phyloP scores from a whole-genome alignment of 1,139 yeast genomes.

The Candida sp. region DNA sequence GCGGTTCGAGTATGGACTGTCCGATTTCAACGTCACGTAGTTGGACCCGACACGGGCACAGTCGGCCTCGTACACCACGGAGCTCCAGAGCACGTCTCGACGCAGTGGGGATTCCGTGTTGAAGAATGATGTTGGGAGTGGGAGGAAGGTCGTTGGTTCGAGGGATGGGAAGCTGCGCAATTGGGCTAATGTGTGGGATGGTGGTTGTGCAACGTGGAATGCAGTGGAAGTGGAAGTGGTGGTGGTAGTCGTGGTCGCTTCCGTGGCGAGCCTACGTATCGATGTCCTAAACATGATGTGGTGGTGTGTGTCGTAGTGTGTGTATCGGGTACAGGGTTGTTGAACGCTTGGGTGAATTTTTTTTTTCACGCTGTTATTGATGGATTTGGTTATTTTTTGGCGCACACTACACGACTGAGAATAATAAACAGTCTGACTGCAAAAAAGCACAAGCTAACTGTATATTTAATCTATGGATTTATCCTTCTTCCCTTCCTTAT shows the following conservation, averaged over 20 bases:
- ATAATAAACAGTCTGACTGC: not conserved
- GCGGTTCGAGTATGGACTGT: slow-evolving; percentile 83
- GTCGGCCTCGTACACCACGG: slow-evolving; percentile 93
- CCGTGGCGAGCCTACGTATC: slow-evolving; percentile 38
- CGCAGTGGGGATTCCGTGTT: slow-evolving; percentile 67
- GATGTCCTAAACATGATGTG: slow-evolving; percentile 27
- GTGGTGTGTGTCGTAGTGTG: not conserved
- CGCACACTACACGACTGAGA: not conserved
- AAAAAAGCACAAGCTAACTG: not conserved
- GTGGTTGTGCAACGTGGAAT: slow-evolving; percentile 51
- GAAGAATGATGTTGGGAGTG: slow-evolving; percentile 72
- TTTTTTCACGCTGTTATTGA: not conserved
- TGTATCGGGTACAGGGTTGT: not conserved
- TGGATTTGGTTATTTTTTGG: not conserved
- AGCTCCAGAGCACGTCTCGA: slow-evolving; percentile 93
- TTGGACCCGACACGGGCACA: slow-evolving; percentile 89
- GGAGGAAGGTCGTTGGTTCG: slow-evolving; percentile 79
- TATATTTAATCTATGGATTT: not conserved
- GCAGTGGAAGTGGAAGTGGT: slow-evolving; percentile 7
- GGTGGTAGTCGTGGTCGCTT: slow-evolving; percentile 16
- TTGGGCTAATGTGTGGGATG: slow-evolving; percentile 80
- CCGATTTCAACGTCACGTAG: slow-evolving; percentile 84
- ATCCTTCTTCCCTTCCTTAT: not conserved
- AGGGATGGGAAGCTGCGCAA: slow-evolving; percentile 86
- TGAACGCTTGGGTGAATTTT: not conserved